Percentiles rank a stretch among this genome's conserved stretches.
Evolutionary conservation across 2,329 filamentous ascomycete species (phyloP).

Genomic region (Dactylellina leptospora): DNA sequence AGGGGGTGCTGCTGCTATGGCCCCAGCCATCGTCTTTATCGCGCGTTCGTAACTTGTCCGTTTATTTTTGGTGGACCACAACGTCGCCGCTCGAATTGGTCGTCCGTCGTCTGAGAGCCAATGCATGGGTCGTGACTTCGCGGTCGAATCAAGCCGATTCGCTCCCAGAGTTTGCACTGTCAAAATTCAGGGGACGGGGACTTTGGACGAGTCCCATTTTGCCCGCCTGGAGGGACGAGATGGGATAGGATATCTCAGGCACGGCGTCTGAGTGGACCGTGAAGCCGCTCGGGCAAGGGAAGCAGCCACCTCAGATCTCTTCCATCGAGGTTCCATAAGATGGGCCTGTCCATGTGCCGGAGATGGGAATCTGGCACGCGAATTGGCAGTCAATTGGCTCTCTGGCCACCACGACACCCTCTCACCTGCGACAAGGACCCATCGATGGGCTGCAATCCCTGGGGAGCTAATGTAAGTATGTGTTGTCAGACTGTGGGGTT

Average conservation of each 20-base stretch:
- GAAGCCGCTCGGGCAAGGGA: conserved; percentile 4
- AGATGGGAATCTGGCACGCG: conserved; percentile 32
- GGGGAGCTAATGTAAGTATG: conserved; percentile 53
- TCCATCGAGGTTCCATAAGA: conserved; percentile 40
- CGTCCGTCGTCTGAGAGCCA: conserved; percentile 30
- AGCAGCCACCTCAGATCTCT: conserved; percentile 41
- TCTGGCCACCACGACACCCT: conserved; percentile 52
- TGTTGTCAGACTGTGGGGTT: conserved; percentile 52
- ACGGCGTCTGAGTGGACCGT: conserved; percentile 37
- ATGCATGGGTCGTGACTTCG: conserved; percentile 40
- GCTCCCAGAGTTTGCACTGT: conserved; percentile 39
- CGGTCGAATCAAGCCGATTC: conserved; percentile 43
- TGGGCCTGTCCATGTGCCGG: conserved; percentile 36
- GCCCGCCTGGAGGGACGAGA: conserved; percentile 19
- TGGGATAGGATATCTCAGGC: conserved; percentile 38
- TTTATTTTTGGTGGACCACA: conserved; percentile 50
- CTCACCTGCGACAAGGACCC: conserved; percentile 36
- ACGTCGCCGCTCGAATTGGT: conserved; percentile 10
- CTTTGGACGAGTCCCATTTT: conserved; percentile 2
- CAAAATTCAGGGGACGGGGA: conserved; percentile 44
- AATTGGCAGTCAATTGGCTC: conserved; percentile 52
- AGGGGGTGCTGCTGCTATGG: conserved; percentile 4
- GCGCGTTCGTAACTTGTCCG: conserved; percentile 45
- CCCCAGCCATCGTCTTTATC: conserved; percentile 53
- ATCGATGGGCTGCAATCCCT: conserved; percentile 40